Base-by-base conservation (phyloP, 2,329 filamentous ascomycete genomes). In the Westerdykella ornata region DNA sequence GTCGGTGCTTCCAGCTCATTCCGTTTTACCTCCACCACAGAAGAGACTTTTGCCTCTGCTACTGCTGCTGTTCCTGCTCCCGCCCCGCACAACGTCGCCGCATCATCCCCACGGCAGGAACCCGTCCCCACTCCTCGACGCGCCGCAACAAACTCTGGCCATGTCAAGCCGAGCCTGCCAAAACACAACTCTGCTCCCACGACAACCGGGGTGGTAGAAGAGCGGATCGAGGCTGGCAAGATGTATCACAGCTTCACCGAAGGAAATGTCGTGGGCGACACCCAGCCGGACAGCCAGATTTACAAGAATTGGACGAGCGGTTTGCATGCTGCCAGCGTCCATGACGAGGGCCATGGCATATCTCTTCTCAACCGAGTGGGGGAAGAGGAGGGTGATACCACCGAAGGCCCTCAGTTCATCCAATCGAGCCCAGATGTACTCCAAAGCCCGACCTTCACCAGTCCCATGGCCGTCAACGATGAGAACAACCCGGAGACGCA, bases 281-380 rank as follows among this genome's bases (percentile, higher is more conserved):
- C 71, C 1, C 71, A 74, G 55, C 63, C 65, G 17, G 68, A 70
- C 40, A 70, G 69, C 39, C 71, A 73, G 47, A 65, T 72, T 35
- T 69, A 70, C 51, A 66, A 56, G 35, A 53, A 68, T 16, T 69
- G 56, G 45, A 63, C 59, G 34, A 68, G 64, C 31, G 28, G 11
- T 5, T n/a, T 41, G 19, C 17, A 41, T 9, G 30, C 30, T 14
- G 7, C 15, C 14, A 26, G 18, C 19, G 36, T 11, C 13, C 4
- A 19, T 29, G 35, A 44, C 30, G 14, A 17, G 6, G n/a, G 26
- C 17, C 12, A 19, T 33, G 56, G 48, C 18, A 43, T 57, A 17
- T 59, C 55, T 37, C 16, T 49, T 45, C 39, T 49, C 46, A 43
- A 43, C 16, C 45, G 44, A 1, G 49, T 47, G 12, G 46, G 48